These are phyloP conservation scores for Diversispora epigaea DNA, from an alignment of 192 early-diverging fungal species.

Conservation along the genomic window DNA sequence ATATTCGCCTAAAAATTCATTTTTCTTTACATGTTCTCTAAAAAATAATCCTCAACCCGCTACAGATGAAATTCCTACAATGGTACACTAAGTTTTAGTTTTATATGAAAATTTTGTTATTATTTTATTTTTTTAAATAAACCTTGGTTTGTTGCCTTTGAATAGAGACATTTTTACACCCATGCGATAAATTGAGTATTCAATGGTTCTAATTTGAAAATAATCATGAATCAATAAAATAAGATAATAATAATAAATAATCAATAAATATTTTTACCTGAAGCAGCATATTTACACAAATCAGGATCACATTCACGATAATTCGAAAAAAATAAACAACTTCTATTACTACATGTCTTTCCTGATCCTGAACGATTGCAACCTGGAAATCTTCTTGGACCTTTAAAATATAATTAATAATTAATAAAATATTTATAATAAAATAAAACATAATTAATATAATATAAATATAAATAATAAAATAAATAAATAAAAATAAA, in stretches of 20 bases:
- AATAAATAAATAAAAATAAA: too few species aligned
- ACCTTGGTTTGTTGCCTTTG: constrained; percentile 24
- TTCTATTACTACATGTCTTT: neutral
- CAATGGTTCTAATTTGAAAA: neutral
- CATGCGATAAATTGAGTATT: neutral
- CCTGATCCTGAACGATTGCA: constrained; percentile 14
- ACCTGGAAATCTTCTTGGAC: constrained; percentile 26
- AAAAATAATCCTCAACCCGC: constrained; percentile 33
- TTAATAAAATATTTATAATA: neutral
- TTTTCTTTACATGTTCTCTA: constrained; percentile 27
- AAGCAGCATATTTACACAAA: constrained; percentile 23
- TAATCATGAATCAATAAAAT: neutral
- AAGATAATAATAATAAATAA: neutral
- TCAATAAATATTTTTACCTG: neutral
- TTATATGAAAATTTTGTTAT: neutral
- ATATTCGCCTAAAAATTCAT: constrained; percentile 32
- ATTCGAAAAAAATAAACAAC: constrained; percentile 24
- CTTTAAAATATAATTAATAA: neutral
- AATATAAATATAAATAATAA: too few species aligned
- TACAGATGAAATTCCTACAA: constrained; percentile 22
- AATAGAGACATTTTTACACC: constrained; percentile 24
- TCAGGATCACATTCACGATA: constrained; percentile 32
- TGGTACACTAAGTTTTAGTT: constrained; percentile 13
- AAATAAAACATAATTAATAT: too few species aligned
- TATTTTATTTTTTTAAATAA: neutral